Percentiles rank a stretch among this genome's conserved stretches.
phyloP scores from a whole-genome alignment of 2,329 filamentous ascomycete species.

The Xylariaceae sp. region DNA sequence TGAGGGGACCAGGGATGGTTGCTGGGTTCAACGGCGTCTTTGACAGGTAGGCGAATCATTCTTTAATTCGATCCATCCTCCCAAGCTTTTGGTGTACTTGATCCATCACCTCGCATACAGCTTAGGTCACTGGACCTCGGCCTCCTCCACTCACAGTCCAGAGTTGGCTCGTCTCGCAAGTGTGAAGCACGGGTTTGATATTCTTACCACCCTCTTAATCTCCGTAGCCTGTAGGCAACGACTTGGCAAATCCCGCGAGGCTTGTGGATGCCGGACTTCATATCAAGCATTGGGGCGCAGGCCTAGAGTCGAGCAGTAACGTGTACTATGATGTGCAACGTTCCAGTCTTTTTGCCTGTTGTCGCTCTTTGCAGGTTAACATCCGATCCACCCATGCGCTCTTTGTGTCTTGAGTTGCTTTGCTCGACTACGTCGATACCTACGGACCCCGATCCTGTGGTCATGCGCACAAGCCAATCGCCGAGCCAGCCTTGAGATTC shows the following conservation, averaged over 20 bases:
- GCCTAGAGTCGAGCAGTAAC: neutral
- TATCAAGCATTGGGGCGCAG: slow-evolving; percentile 5
- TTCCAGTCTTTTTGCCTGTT: no score
- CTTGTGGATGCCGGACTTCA: neutral
- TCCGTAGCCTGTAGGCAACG: slow-evolving; percentile 9
- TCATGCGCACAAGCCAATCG: slow-evolving; percentile 35
- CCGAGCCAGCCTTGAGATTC: slow-evolving; percentile 28
- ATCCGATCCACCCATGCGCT: neutral
- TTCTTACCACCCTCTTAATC: slow-evolving; percentile 14
- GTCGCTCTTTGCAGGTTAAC: neutral
- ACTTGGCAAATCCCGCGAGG: slow-evolving; percentile 12
- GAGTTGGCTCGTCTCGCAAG: slow-evolving; percentile 26
- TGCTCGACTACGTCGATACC: slow-evolving; percentile 1
- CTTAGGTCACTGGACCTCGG: slow-evolving; percentile 41
- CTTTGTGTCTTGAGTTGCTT: no score
- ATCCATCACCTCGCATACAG: slow-evolving; percentile 40
- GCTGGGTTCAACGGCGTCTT: slow-evolving; percentile 72
- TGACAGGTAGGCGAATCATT: slow-evolving; percentile 72
- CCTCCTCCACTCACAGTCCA: slow-evolving; percentile 34
- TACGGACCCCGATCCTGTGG: slow-evolving; percentile 13
- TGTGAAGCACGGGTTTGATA: slow-evolving; percentile 24
- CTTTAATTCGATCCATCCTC: slow-evolving; percentile 25
- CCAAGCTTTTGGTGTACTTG: slow-evolving; percentile 4
- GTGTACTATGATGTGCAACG: slow-evolving; percentile 9
- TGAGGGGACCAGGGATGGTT: slow-evolving; percentile 70